These are phyloP conservation scores for Colletotrichum filicis DNA, from an alignment of 2,329 filamentous ascomycete genomes.

Conservation along the genomic window DNA sequence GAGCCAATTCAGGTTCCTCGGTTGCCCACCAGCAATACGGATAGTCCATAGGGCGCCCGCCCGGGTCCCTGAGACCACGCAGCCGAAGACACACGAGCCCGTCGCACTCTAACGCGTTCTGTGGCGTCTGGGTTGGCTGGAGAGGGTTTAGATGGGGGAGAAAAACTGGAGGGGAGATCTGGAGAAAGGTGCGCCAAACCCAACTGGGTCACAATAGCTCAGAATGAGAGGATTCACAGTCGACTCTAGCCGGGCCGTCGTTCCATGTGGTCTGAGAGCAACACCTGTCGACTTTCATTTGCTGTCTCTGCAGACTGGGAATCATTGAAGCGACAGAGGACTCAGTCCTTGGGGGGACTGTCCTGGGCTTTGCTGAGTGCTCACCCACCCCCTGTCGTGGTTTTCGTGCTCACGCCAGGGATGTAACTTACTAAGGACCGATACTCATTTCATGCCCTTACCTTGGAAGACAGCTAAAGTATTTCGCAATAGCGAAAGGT, in stretches of 20 bases:
- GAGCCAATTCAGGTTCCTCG: not conserved
- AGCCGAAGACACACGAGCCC: constrained; percentile 21
- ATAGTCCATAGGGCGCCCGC: not conserved
- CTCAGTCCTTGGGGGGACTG: not conserved
- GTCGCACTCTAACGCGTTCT: constrained; percentile 1
- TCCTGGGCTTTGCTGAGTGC: not conserved
- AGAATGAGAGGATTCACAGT: constrained; percentile 9
- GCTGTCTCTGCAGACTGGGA: not conserved
- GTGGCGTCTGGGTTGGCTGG: constrained; percentile 15
- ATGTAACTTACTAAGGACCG: not conserved
- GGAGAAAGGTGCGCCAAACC: constrained; percentile 18
- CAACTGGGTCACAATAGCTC: not conserved
- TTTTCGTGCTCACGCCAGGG: not conserved
- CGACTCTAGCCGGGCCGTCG: constrained; percentile 26
- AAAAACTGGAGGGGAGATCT: constrained; percentile 27
- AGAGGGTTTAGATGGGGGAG: not conserved
- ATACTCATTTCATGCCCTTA: not conserved
- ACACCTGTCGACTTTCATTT: not conserved
- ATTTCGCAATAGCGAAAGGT: not conserved
- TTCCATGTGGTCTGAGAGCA: constrained; percentile 31
- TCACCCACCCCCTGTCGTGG: not conserved
- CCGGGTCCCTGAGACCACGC: not conserved
- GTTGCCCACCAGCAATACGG: not conserved
- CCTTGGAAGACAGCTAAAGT: not conserved
- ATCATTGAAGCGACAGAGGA: not conserved